Percentiles rank a stretch among this genome's conserved stretches.
phyloP scores from a whole-genome alignment of 2,329 filamentous ascomycete species.

The Metarhizium guizhouense region DNA sequence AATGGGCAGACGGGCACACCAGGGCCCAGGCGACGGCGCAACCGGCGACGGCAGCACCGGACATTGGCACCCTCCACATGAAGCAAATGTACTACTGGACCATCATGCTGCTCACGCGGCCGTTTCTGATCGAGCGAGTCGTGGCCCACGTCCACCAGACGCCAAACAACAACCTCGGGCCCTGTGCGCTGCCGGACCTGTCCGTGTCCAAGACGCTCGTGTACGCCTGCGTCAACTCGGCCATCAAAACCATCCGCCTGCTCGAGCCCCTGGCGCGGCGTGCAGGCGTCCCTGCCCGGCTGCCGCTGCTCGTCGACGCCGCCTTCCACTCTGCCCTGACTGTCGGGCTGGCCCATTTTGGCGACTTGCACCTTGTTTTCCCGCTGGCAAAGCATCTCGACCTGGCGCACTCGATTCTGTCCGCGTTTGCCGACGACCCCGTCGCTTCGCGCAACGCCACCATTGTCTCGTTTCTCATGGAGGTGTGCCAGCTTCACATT shows the following conservation, averaged over 20 bases:
- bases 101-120: constrained; percentile 22
- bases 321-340: constrained; percentile 32
- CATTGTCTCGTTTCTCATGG: too few species aligned
- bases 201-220: constrained; percentile 8
- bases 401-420: too few species aligned
- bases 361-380: constrained; percentile 8
- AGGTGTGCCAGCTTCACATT: too few species aligned
- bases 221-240: constrained; percentile 19
- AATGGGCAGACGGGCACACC: constrained; percentile 10
- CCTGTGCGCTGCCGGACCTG: background rate
- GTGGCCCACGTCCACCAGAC: constrained; percentile 5
- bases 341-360: constrained; percentile 30
- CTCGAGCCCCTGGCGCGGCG: constrained; percentile 22
- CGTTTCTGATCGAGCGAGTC: constrained; percentile 20
- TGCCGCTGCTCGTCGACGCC: constrained; percentile 32
- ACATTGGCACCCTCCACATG: constrained; percentile 10
- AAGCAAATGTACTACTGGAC: constrained; percentile 24
- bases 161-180: background rate
- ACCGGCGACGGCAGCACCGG: background rate
- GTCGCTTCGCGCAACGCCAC: too few species aligned
- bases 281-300: constrained; percentile 22
- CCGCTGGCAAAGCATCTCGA: too few species aligned
- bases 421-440: too few species aligned
- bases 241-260: constrained; percentile 23
- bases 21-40: background rate